A percentile compares a stretch with the other conserved stretches of the same genome.
These are phyloP conservation scores for Rhipidocladum racemiflorum DNA, from an alignment of 176 grass and related monocot species.

Conservation along the genomic window DNA sequence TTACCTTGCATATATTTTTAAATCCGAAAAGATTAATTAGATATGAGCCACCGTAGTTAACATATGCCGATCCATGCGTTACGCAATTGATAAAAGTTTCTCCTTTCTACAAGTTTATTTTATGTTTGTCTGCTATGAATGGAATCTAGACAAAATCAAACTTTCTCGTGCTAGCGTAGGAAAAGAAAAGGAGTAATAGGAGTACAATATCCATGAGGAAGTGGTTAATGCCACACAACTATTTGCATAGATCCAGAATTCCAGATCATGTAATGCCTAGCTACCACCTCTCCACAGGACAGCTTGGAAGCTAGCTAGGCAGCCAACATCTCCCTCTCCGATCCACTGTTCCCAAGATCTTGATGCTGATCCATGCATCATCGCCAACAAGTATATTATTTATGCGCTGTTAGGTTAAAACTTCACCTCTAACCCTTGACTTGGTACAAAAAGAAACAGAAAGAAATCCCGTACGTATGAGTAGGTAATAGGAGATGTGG, in stretches of 20 bases:
- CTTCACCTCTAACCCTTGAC: conserved; percentile 34
- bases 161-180: not conserved
- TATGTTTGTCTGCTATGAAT: not conserved
- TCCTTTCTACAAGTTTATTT: not conserved
- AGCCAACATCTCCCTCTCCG: not conserved
- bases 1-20: too few relatives aligned
- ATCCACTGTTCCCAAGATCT: conserved; percentile 40
- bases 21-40: too few relatives aligned
- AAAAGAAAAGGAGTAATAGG: not conserved
- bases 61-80: not conserved
- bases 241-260: conserved; percentile 20
- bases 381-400: not conserved
- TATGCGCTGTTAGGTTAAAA: conserved; percentile 41
- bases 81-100: not conserved
- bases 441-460: not conserved
- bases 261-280: conserved; percentile 6
- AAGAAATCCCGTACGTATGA: conserved; percentile 16
- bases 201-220: not conserved
- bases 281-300: conserved; percentile 22
- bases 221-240: conserved; percentile 15
- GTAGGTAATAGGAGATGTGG: conserved; percentile 16
- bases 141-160: conserved; percentile 13
- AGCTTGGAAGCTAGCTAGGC: conserved; percentile 2
- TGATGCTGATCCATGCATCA: conserved; percentile 37
- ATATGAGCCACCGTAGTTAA: too few relatives aligned